Base-by-base conservation (phyloP, 257 asterid genomes). In the Cruciata laevipes region DNA sequence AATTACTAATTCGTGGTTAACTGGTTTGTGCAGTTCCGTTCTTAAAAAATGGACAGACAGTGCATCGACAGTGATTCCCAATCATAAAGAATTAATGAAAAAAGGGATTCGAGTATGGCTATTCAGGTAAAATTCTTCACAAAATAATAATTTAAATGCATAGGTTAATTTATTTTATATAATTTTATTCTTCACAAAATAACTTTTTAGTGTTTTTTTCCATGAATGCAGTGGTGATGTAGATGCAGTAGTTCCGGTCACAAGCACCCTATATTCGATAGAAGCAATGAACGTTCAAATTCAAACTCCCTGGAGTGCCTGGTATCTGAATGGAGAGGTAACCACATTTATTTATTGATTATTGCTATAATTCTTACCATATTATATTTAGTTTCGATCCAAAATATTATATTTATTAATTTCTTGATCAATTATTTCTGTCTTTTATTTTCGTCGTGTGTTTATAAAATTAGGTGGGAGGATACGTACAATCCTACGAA, bases 31-130 rank as follows among this genome's bases (percentile, higher is more conserved):
- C 91, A 90, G 96, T 37, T 69, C 70, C 12, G 80, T 88, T 25
- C 11, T 90, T 20, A 63, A 67, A 68, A 63, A 66, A 1, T 90
- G 93, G 97, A 49, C 24, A 31, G 96, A 90, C 52, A 81, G 89
- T 59, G 61, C 95, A 42, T 21, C 79, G 13, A 90, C 96, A 0
- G 64, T 88, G 32, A 67, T 86, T 67, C 96, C 96, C 65, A 80
- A 83, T 7, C 73, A 88, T 44, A 33, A 63, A 70, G 96, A 90
- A 60, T 71, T 88, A 10, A 75, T 85, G 76, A 71, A 77, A 30
- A 82, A 79, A 51, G 88, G 89, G 16, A 56, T 90, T 42, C 93
- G 96, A 71, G 91, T 88, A 27, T 90, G 96, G 96, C 72, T 85
- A 71, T 90, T 80, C 69, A 88, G 96, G 97, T 90, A 82, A 69